phyloP scores from a whole-genome alignment of 2,329 filamentous ascomycete genomes.

The Calonectria pteridis region DNA sequence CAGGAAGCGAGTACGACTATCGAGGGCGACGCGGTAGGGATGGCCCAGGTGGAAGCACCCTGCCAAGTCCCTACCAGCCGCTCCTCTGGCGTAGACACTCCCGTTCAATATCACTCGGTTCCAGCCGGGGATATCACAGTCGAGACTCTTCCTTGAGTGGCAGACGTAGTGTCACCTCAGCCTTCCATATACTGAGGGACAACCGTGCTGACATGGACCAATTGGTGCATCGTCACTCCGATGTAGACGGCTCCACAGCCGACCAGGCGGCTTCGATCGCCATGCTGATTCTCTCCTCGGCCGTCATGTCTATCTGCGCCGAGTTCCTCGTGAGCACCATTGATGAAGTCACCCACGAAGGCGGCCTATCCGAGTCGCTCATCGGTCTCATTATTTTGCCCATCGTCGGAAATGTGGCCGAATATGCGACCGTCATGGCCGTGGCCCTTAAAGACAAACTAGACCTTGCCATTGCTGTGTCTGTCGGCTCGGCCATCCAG shows the following conservation, averaged over 20 bases:
- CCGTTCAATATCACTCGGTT: slow-evolving; percentile 42
- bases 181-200: slow-evolving; percentile 10
- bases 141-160: slow-evolving; percentile 37
- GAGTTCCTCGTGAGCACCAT: slow-evolving; percentile 73
- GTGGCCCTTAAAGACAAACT: slow-evolving; percentile 72
- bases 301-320: slow-evolving; percentile 69
- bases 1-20: not conserved
- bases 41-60: not conserved
- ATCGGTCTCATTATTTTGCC: slow-evolving; percentile 73
- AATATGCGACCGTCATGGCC: slow-evolving; percentile 70
- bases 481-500: slow-evolving; percentile 71
- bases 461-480: slow-evolving; percentile 71
- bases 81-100: slow-evolving; percentile 38
- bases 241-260: slow-evolving; percentile 16
- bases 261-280: slow-evolving; percentile 57
- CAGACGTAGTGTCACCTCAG: slow-evolving; percentile 8
- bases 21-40: not conserved
- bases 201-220: slow-evolving; percentile 25
- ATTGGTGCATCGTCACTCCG: not conserved
- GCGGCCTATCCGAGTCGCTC: slow-evolving; percentile 66
- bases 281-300: slow-evolving; percentile 66
- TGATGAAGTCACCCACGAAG: slow-evolving; percentile 62
- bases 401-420: slow-evolving; percentile 72
- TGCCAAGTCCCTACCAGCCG: slow-evolving; percentile 35
- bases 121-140: slow-evolving; percentile 32